phyloP scores from a whole-genome alignment of 306 rosid genomes.

The Hylodesmum podocarpum region DNA sequence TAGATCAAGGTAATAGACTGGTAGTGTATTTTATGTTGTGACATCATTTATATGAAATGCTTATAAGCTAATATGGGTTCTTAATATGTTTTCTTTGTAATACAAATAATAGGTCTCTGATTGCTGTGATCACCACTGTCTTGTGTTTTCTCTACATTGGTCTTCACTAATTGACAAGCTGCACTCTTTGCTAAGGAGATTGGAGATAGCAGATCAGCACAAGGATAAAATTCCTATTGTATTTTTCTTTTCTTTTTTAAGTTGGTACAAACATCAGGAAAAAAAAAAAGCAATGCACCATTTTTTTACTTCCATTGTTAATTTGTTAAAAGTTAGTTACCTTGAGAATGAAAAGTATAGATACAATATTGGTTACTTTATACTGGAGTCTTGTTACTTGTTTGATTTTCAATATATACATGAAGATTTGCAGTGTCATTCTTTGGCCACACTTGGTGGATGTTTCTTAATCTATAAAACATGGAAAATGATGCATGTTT shows the following conservation, averaged over 20 bases:
- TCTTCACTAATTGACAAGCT: neutral
- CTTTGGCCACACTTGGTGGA: conserved; percentile 13
- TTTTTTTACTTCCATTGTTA: neutral
- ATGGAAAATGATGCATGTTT: conserved; percentile 12
- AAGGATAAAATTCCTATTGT: neutral
- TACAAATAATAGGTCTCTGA: conserved; percentile 40
- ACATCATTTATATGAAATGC: neutral
- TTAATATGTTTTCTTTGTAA: conserved; percentile 3
- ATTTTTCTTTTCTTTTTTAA: neutral
- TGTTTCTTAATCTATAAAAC: neutral
- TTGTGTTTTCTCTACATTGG: conserved; percentile 30
- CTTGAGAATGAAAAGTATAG: conserved; percentile 16
- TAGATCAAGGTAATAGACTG: conserved; percentile 51
- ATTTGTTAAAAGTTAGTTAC: neutral
- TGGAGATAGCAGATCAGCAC: neutral
- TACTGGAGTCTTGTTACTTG: neutral
- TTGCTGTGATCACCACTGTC: conserved; percentile 35
- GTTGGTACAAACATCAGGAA: conserved; percentile 25
- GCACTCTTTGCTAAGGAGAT: conserved; percentile 17
- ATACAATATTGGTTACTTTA: conserved; percentile 1
- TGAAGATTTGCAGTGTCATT: conserved; percentile 8
- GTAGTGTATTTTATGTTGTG: neutral
- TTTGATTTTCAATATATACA: neutral
- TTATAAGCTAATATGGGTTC: neutral
- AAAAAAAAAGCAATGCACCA: conserved; percentile 21